Evolutionary conservation across 495 filamentous ascomycete species (phyloP).

Genomic region (Aspergillus campestris): DNA sequence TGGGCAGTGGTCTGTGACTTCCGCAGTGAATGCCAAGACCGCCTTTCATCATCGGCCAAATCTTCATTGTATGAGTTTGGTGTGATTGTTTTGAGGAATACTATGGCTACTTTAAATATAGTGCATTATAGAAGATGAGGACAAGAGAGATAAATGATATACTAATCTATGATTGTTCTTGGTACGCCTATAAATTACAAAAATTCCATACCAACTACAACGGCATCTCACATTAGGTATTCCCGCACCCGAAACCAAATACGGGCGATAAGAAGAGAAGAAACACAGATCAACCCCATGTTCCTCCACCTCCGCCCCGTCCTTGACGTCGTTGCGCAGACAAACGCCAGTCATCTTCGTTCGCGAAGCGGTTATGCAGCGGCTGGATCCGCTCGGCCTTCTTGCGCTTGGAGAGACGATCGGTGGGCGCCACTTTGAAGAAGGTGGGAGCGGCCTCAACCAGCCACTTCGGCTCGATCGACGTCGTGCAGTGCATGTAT

Average conservation of each 20-base stretch:
- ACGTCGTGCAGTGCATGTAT: conserved; percentile 91
- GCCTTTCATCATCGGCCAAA: too few relatives aligned
- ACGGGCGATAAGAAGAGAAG: conserved; percentile 1
- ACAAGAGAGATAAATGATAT: too few relatives aligned
- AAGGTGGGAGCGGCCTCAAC: conserved; percentile 94
- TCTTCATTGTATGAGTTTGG: too few relatives aligned
- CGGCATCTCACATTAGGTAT: conserved; percentile 1
- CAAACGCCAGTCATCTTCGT: conserved; percentile 90
- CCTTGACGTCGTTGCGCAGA: conserved; percentile 83
- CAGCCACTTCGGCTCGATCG: conserved; percentile 85
- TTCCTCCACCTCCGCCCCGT: conserved; percentile 84
- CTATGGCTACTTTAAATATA: too few relatives aligned
- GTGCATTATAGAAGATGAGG: too few relatives aligned
- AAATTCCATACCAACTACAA: too few relatives aligned
- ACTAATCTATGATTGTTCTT: too few relatives aligned
- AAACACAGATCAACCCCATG: conserved; percentile 64
- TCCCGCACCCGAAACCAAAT: neutral
- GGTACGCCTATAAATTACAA: too few relatives aligned
- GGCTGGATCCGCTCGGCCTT: conserved; percentile 92
- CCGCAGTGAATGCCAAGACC: too few relatives aligned
- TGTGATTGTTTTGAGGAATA: too few relatives aligned
- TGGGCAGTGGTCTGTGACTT: conserved; percentile 4
- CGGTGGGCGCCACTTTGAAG: conserved; percentile 93
- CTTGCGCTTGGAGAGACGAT: conserved; percentile 82
- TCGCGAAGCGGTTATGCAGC: conserved; percentile 82